phyloP scores from a whole-genome alignment of 768 basidiomycete species.

The Podaxis carcinomalis region DNA sequence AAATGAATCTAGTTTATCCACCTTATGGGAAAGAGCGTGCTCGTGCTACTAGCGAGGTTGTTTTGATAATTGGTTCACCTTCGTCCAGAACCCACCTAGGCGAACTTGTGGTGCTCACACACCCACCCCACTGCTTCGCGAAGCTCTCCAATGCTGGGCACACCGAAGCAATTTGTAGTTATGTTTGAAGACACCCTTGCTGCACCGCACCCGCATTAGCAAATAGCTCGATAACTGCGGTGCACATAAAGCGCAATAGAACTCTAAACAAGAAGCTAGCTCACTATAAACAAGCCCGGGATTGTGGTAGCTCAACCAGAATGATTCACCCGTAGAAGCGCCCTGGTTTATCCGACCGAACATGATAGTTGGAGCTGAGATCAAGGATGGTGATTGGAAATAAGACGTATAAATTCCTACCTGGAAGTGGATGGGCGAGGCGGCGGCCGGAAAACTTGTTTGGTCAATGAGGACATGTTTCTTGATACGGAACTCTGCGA shows the following conservation, averaged over 20 bases:
- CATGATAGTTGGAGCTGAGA: neutral
- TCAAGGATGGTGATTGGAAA: neutral
- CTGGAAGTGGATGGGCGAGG: neutral
- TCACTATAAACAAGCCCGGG: neutral
- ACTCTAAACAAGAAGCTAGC: neutral
- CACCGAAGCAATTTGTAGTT: neutral
- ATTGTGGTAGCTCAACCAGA: neutral
- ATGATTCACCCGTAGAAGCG: slow-evolving; percentile 9
- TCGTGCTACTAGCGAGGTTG: too few relatives aligned
- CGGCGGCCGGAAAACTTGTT: too few relatives aligned
- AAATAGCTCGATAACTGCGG: neutral
- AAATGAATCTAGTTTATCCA: too few relatives aligned
- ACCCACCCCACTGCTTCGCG: neutral
- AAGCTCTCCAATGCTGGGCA: neutral
- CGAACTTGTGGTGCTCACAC: neutral
- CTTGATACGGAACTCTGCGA: too few relatives aligned
- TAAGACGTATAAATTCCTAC: neutral
- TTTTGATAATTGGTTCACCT: too few relatives aligned
- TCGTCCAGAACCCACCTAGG: too few relatives aligned
- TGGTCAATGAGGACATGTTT: too few relatives aligned
- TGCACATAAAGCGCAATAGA: neutral
- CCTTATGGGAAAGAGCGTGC: too few relatives aligned
- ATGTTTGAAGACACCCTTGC: neutral
- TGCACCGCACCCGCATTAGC: neutral
- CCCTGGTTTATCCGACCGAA: slow-evolving; percentile 15